Evolutionary conservation across 345 rosid species (phyloP), one percentile per base, ranked within the genome.

Genomic region (Excoecaria agallocha): DNA sequence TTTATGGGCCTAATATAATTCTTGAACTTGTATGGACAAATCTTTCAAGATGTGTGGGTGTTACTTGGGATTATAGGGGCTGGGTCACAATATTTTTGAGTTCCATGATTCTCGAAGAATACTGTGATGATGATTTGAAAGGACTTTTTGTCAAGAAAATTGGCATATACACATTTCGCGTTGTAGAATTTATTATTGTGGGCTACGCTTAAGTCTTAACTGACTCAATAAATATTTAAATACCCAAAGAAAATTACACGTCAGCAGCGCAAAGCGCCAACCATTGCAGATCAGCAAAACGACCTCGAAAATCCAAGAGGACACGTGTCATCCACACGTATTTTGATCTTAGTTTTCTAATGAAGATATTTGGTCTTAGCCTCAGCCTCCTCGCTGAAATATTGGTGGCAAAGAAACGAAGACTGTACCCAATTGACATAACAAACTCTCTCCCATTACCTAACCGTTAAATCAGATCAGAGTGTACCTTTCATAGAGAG

Each of bases 241-340:
- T 37, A 35, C 19, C 67, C 66, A 38, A 15, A 1, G 6, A 12
- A 73, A 73, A 35, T 63, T 12, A 22, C 61, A 38, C 69, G 68
- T 52, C 69, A 64, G 69, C 69, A 66, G 19, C 3, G 20, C 7
- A 59, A 81, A 77, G 69, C 78, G 74, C 90, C 93, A 85, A 77
- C 81, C 90, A 58, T 81, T 83, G 69, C 69, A 63, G 93, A 89
- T 89, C 87, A 85, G 90, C 78, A 80, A 71, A 54, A 20, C 0
- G 8, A 74, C 63, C 75, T 75, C 66, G 60, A 73, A 75, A 58
- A 74, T 65, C 72, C 77, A 60, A 56, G 1, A 60, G 5, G 68
- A 63, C 87, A 80, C 86, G 88, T 81, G 88, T 78, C 87, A 20
- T 13, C 67, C 43, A 30, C 20, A 48, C 49, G 11, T 15, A n/a